Percentiles rank a stretch among this genome's conserved stretches.
Conservation (phyloP, 768 basidiomycete species). For the Calocybe cyanea region DNA sequence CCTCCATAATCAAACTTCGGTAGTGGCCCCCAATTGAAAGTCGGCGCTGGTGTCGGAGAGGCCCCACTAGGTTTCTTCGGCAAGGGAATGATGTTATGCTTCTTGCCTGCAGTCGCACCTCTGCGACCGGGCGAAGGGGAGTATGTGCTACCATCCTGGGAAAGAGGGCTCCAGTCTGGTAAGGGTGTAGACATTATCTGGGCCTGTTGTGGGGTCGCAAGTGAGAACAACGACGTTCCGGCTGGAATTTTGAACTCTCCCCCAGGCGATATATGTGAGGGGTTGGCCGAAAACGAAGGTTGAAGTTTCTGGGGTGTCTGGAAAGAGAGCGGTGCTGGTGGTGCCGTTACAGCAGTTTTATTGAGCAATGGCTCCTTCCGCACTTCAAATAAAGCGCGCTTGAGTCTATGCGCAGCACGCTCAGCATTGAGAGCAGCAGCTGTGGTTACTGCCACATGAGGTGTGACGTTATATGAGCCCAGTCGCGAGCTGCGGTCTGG, state of each 20-base stretch:
- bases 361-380: conserved; percentile 69
- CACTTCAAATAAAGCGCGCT: conserved; percentile 56
- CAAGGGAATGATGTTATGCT: conserved; percentile 36
- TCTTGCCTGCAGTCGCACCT: conserved; percentile 29
- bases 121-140: conserved; percentile 29
- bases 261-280: conserved; percentile 9
- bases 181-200: conserved; percentile 2
- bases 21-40: conserved; percentile 63
- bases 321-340: conserved; percentile 32
- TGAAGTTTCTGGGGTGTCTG: conserved; percentile 30
- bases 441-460: conserved; percentile 67
- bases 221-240: conserved; percentile 24
- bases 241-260: conserved; percentile 20
- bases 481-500: conserved; percentile 31
- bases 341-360: conserved; percentile 39
- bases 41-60: conserved; percentile 24
- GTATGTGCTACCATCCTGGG: conserved; percentile 30
- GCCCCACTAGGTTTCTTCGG: conserved; percentile 27
- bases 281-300: neutral
- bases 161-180: conserved; percentile 25
- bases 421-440: conserved; percentile 83
- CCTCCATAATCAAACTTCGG: conserved; percentile 35
- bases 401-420: conserved; percentile 65
- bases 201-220: conserved; percentile 8
- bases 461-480: conserved; percentile 43